phyloP scores from a whole-genome alignment of 257 asterid species.

The Forsythia viridissima region DNA sequence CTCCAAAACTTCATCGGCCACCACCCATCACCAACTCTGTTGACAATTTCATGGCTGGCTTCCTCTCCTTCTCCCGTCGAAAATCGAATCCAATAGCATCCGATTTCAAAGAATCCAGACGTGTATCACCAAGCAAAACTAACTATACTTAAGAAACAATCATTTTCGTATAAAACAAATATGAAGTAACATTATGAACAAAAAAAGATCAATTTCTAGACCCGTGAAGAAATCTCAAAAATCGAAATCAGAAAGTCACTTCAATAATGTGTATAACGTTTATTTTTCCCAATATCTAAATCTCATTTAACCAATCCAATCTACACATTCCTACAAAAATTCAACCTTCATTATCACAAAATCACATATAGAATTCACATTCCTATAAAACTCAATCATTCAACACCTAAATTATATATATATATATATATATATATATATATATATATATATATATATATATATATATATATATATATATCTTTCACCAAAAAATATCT shows the following conservation, averaged over 20 bases:
- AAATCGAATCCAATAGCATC: too few relatives aligned
- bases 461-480: too few relatives aligned
- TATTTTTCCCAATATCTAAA: constrained; percentile 8
- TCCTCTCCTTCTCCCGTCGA: too few relatives aligned
- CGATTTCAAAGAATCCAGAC: neutral
- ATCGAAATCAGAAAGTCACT: constrained; percentile 1
- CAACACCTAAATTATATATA: neutral
- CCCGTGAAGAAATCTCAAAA: constrained; percentile 7
- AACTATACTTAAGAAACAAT: neutral
- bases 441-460: too few relatives aligned
- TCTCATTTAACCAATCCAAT: neutral
- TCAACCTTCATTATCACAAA: neutral
- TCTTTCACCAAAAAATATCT: too few relatives aligned
- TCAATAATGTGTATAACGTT: neutral
- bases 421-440: too few relatives aligned
- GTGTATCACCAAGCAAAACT: neutral
- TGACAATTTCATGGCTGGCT: too few relatives aligned
- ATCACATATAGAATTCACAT: constrained; percentile 8
- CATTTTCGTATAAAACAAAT: neutral
- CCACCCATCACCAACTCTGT: too few relatives aligned
- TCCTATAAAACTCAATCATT: neutral
- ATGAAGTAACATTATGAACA: constrained; percentile 5
- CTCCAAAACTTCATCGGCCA: too few relatives aligned
- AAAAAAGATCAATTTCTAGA: constrained; percentile 9
- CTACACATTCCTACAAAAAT: constrained; percentile 7